Evolutionary conservation across 768 basidiomycete genomes (phyloP).

Genomic region (Pleurotus salmoneostramineus): DNA sequence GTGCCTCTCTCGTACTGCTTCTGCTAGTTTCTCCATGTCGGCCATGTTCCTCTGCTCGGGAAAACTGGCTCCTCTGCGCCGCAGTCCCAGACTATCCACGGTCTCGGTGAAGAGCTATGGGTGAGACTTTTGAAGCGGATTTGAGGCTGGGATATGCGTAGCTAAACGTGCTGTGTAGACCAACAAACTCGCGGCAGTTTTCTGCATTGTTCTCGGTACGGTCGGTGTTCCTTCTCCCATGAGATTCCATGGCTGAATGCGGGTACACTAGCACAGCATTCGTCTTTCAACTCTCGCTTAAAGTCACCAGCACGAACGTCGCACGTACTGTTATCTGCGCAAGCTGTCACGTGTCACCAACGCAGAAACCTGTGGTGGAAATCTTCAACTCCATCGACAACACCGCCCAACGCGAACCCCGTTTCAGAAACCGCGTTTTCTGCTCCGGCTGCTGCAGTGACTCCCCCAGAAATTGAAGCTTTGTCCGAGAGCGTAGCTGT

Average conservation of each 20-base stretch:
- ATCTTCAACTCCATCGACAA: background rate
- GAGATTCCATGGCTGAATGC: background rate
- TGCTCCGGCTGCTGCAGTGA: background rate
- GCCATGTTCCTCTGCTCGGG: background rate
- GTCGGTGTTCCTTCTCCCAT: background rate
- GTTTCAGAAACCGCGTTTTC: background rate
- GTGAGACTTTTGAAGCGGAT: background rate
- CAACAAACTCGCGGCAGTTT: background rate
- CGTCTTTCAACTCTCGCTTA: background rate
- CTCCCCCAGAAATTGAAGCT: no score
- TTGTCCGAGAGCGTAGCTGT: background rate
- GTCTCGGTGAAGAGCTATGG: background rate
- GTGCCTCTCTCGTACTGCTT: no score
- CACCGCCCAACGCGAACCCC: background rate
- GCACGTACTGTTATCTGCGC: background rate
- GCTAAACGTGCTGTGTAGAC: no score
- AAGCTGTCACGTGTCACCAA: background rate
- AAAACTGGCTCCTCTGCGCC: background rate
- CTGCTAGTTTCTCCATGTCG: background rate
- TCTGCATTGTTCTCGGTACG: background rate
- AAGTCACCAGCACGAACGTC: background rate
- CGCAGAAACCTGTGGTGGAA: constrained; percentile 6
- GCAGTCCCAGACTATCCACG: background rate
- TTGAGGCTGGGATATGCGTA: no score
- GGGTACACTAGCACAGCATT: background rate